Base-by-base conservation (phyloP, 805 yeast genomes). In the Gaillardinia entomophila region DNA sequence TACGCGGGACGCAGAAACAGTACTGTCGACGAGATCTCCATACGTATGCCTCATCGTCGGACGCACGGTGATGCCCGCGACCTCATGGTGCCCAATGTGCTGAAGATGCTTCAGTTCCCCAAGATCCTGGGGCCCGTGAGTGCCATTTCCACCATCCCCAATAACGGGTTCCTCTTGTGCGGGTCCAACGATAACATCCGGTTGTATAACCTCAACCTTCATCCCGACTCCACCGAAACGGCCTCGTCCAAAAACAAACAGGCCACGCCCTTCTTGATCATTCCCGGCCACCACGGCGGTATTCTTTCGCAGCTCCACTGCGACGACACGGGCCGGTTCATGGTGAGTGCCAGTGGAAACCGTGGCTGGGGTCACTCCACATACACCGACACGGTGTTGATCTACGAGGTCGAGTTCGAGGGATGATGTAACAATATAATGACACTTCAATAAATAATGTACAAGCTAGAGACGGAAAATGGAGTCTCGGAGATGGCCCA, bases 231-330 rank as follows among this genome's bases (percentile, higher is more conserved):
- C 13, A 59, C 50, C 24, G 31, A 14, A 4, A 14, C n/a, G 12
- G 31, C 24, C 6, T 41, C 54, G 17, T 38, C 57, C 40, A 33
- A 68, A 51, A 61, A 55, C 39, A 61, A 48, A 35, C 60, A 60
- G 27, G 72, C 68, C 17, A 68, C 82, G 6, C 97, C 97, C 12
- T 92, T 90, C 51, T 70, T 81, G 54, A 89, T 94, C 45, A 73
- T 92, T 8, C 96, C 98, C 0, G 97, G 98, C 1, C 97, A 92
- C 55, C 96, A 86, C 50, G 97, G 98, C 30, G 96, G 97, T 17
- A 75, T 77, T 3, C 63, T 92, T 22, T 82, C 95, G 30, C 77
- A 78, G 32, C 62, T 92, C 41, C 68, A 75, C 34, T 80, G 89
- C 15, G 97, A 90, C 55, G 90, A 90, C 19, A 82, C 92, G 2